Percentiles rank a stretch among this genome's conserved stretches.
These are phyloP conservation scores for Ceratocystis colombiana DNA, from an alignment of 2,329 filamentous ascomycete genomes.

Conservation along the genomic window DNA sequence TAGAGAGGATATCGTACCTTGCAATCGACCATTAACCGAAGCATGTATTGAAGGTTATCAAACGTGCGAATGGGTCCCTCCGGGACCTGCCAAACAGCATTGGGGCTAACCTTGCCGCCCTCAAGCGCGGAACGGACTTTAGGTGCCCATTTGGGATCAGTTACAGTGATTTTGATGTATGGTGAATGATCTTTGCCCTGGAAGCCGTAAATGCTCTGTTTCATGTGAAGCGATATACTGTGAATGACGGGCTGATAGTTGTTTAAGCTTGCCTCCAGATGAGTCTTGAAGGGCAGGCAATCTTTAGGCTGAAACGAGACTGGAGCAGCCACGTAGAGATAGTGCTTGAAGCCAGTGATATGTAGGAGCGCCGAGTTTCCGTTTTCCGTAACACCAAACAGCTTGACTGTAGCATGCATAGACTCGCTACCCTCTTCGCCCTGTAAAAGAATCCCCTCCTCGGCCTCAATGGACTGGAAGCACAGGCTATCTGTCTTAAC, in stretches of 20 bases:
- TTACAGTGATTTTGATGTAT: constrained; percentile 88
- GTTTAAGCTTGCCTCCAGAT: constrained; percentile 68
- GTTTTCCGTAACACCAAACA: constrained; percentile 77
- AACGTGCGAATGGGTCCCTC: constrained; percentile 72
- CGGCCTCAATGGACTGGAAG: constrained; percentile 92
- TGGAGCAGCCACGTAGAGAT: constrained; percentile 86
- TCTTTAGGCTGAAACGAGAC: constrained; percentile 69
- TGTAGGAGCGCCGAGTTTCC: constrained; percentile 92
- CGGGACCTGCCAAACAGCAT: constrained; percentile 68
- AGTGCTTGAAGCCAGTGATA: constrained; percentile 91
- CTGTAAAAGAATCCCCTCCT: constrained; percentile 74
- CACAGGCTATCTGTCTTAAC: constrained; percentile 58
- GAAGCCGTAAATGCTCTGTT: constrained; percentile 88
- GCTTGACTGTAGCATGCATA: constrained; percentile 60
- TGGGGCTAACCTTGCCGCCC: constrained; percentile 71
- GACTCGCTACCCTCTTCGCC: constrained; percentile 35
- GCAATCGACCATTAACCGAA: constrained; percentile 97
- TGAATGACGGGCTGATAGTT: constrained; percentile 64
- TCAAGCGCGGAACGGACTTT: constrained; percentile 68
- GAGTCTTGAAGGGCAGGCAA: constrained; percentile 66
- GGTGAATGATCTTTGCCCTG: constrained; percentile 87
- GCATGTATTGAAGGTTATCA: constrained; percentile 88
- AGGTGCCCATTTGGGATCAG: constrained; percentile 73
- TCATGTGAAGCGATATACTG: constrained; percentile 69
- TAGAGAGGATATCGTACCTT: constrained; percentile 44